Base-by-base conservation (phyloP, 805 yeast species). In the Lipomyces anomalus region DNA sequence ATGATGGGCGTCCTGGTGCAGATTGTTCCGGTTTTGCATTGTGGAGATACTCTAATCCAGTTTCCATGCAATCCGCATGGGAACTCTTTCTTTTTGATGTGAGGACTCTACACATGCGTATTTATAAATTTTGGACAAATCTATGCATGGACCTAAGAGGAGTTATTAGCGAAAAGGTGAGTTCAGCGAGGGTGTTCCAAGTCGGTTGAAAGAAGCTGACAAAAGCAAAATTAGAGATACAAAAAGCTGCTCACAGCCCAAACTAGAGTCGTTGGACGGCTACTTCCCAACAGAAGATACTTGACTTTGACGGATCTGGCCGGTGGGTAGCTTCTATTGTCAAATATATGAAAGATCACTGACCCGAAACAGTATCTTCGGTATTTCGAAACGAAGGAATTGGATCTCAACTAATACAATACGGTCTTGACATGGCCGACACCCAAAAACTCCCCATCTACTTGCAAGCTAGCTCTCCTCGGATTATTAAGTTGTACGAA, bases 371-470 rank as follows among this genome's bases (percentile, higher is more conserved):
- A 26, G 35, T 20, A 13, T 28, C 6, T 32, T 33, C 3, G 42
- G 35, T 11, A 23, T n/a, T n/a, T 33, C 9, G 34, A n/a, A 26
- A 38, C 22, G 43, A 29, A 18, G 44, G 39, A 3, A 36, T 46
- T n/a, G 42, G 34, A 5, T 7, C 45, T 3, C 41, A 30, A 22
- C 34, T 49, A 21, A 22, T 49, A 11, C 42, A 46, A 21, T 49
- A 49, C 30, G 53, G 53, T 6, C 24, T 43, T 6, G 53, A 49
- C 38, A 46, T 49, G 53, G 50, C 50, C n/a, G 53, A 49, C 28
- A 46, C 47, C 13, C 47, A 40, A 28, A 46, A 46, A 33, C 35
- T 49, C 7, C 53, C 53, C 18, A 49, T 49, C 5, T 46, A 28
- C 35, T n/a, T 41, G 13, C 44, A 43, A 34, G 47, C 44, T 4